phyloP scores from a whole-genome alignment of 2,329 filamentous ascomycete genomes.

The Ophiostoma australiae region DNA sequence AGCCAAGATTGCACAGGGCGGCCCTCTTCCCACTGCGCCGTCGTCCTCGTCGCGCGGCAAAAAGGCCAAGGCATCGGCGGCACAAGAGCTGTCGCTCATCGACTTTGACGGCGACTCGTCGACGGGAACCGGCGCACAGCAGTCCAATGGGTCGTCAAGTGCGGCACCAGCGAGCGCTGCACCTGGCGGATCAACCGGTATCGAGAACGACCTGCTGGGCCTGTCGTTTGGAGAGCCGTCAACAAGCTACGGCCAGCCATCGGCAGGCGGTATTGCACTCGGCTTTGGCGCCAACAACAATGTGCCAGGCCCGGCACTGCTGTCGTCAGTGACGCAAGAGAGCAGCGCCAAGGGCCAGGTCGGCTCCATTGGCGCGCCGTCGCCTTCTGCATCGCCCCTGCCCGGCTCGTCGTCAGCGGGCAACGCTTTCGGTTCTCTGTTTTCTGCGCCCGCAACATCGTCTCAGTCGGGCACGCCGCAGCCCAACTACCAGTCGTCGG shows the following conservation, averaged over 20 bases:
- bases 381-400: constrained; percentile 19
- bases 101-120: constrained; percentile 69
- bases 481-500: constrained; percentile 44
- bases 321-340: constrained; percentile 59
- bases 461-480: constrained; percentile 53
- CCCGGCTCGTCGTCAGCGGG: constrained; percentile 30
- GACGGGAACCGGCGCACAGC: constrained; percentile 39
- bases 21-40: constrained; percentile 38
- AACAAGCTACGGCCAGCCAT: constrained; percentile 55
- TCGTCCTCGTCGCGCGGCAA: constrained; percentile 38
- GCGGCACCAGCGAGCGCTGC: constrained; percentile 37
- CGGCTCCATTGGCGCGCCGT: constrained; percentile 34
- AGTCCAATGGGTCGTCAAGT: constrained; percentile 34
- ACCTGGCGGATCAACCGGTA: constrained; percentile 48
- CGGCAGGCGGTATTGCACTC: constrained; percentile 73
- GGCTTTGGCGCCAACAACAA: constrained; percentile 67
- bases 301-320: constrained; percentile 58
- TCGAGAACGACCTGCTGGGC: constrained; percentile 88
- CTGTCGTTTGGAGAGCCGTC: constrained; percentile 68
- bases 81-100: constrained; percentile 81
- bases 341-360: constrained; percentile 47
- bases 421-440: constrained; percentile 47
- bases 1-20: constrained; percentile 76
- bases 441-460: constrained; percentile 41
- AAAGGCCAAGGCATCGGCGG: constrained; percentile 53